Base-by-base conservation (phyloP, 148 eudicot species). In the Persicaria tinctoria region DNA sequence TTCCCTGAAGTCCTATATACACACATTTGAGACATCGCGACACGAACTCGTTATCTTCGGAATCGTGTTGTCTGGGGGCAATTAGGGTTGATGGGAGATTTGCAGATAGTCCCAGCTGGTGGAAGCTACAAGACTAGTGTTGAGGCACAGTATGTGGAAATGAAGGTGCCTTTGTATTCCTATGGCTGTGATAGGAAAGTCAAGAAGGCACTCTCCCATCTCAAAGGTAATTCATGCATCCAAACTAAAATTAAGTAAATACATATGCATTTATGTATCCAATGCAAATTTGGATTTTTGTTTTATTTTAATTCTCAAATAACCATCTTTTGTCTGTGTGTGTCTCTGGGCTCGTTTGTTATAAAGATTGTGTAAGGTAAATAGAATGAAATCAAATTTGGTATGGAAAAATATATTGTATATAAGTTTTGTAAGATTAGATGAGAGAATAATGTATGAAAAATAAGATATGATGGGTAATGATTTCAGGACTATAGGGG, bases 121-220 rank as follows among this genome's bases (percentile, higher is more conserved):
- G 79, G 78, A 88, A 86, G 83, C 70, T 66, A 66, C 47, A 66
- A 66, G 46, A 71, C 1, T 50, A 89, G 81, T 73, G 97, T 91
- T 11, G 97, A 91, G 85, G 91, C 98, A 53, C 95, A 89, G 51
- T 88, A 83, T 68, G 94, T 93, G 66, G 98, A 91, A 79, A 80
- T 94, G 91, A 94, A 81, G 89, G 98, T 94, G 82, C 98, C 98
- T 82, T 82, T 91, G 18, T 94, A 94, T 74, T 94, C 96, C 54
- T 94, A 83, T 80, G 98, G 98, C 0, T 94, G 97, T 78, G 90
- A 87, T 78, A 92, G 76, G 85, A 92, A 92, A 80, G 79, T 92
- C 32, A 90, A 90, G 82, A 92, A 89, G 74, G 91, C 97, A 57
- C 81, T 94, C 60, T 83, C 90, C 48, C 86, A 86, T 81, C 83